A percentile compares a stretch with the other conserved stretches of the same genome.
Conservation (phyloP, 2,329 filamentous ascomycete genomes). For the Didymella glomerata region DNA sequence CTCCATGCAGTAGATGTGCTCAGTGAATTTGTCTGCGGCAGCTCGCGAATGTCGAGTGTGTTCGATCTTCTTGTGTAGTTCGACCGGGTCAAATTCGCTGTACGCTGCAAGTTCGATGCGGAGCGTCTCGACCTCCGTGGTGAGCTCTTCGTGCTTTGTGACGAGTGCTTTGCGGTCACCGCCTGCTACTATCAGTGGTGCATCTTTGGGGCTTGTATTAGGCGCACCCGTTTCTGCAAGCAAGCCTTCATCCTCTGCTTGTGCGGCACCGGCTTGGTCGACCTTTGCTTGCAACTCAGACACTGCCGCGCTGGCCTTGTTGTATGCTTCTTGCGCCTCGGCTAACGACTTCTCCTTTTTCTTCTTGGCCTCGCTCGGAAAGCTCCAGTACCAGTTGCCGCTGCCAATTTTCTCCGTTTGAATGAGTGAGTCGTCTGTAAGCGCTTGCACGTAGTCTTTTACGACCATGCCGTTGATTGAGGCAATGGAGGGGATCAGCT, state of each 20-base stretch:
- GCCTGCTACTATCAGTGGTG: constrained; percentile 24
- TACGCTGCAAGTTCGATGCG: constrained; percentile 55
- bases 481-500: constrained; percentile 66
- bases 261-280: constrained; percentile 49
- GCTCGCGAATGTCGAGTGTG: constrained; percentile 41
- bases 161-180: constrained; percentile 51
- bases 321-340: constrained; percentile 49
- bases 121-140: constrained; percentile 50
- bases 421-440: constrained; percentile 68
- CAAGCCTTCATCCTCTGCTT: constrained; percentile 52
- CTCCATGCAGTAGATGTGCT: constrained; percentile 58
- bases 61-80: constrained; percentile 53
- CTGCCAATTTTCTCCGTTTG: constrained; percentile 74
- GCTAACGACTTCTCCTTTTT: constrained; percentile 52
- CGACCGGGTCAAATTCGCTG: constrained; percentile 57
- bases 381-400: constrained; percentile 77
- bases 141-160: constrained; percentile 47
- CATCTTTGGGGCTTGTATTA: background rate
- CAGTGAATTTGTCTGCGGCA: constrained; percentile 52
- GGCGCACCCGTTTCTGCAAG: constrained; percentile 43
- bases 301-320: constrained; percentile 47
- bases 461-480: constrained; percentile 73
- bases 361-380: constrained; percentile 66
- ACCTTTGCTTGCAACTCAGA: constrained; percentile 54
- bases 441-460: constrained; percentile 70